Evolutionary conservation across 2,329 filamentous ascomycete genomes (phyloP), one percentile per base, ranked within the genome.

Genomic region (Trichophyton schoenleinii): DNA sequence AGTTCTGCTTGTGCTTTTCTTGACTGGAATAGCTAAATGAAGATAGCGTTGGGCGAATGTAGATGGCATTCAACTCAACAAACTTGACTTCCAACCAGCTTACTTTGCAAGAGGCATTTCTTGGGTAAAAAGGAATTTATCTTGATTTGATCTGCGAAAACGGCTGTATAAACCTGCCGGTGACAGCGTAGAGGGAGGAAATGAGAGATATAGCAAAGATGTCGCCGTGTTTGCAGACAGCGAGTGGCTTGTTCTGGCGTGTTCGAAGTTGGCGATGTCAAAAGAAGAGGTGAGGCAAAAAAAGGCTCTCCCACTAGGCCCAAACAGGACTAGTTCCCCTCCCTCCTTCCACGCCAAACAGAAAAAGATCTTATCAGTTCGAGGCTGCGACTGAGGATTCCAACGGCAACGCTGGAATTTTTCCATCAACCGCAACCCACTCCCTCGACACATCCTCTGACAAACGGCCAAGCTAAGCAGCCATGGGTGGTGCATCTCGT

Each of bases 401-500:
- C 28, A 28, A 36, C 20, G 49, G 28, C 20, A 55, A 53, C 5
- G 15, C 25, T 20, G 28, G 34, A 55, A 34, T 36, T 34, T 36
- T 28, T 20, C 25, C 13, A 52, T 20, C 46, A 53, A 28, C 13
- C 28, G 8, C 52, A n/a, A 55, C 28, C 2, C 4, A 6, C 13
- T 52, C 8, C 52, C 28, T 55, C n/a, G 2, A 9, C 7, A 36
- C 8, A 55, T n/a, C 31, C 52, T 20, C n/a, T 9, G 8, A 55
- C 4, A 34, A 28, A 31, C 52, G 11, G 36, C 20, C 44, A 34
- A 59, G 13, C 59, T 55, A 55, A 20, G 7, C 31, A 59, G 80
- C 67, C 66, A 88, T 87, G 85, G 85, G 85, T 78, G 85, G 85
- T 67, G 75, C 77, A 72, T 82, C 83, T 74, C 82, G 85, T 81